Percentiles rank a stretch among this genome's conserved stretches.
phyloP scores from a whole-genome alignment of 2,329 filamentous ascomycete genomes.

The Aspergillus sp. region DNA sequence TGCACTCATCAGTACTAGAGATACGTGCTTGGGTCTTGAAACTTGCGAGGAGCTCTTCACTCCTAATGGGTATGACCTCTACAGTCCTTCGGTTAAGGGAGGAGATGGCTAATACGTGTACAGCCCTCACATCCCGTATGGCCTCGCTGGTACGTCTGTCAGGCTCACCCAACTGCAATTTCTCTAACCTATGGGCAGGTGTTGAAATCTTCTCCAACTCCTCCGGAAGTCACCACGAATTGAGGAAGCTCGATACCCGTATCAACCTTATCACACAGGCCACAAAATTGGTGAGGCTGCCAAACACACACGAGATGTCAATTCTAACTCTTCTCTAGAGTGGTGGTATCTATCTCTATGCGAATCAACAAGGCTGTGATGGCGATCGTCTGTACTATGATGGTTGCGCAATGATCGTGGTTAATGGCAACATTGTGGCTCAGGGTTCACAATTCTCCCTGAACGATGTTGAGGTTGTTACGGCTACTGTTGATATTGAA shows the following conservation, averaged over 20 bases:
- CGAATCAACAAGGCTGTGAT: conserved; percentile 63
- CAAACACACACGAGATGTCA: too few species aligned
- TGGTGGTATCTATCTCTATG: conserved; percentile 58
- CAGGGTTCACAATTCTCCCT: conserved; percentile 68
- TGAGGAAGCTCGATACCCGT: conserved; percentile 66
- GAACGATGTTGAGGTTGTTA: conserved; percentile 66
- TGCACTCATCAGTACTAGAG: conserved; percentile 61
- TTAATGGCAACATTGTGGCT: conserved; percentile 64
- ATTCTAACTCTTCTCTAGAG: conserved; percentile 31
- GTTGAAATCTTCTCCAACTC: conserved; percentile 73
- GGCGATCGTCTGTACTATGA: conserved; percentile 66
- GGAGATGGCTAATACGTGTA: conserved; percentile 22
- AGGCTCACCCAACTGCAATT: conserved; percentile 46
- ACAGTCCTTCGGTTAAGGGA: neutral
- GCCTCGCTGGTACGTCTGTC: conserved; percentile 52
- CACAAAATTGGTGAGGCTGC: conserved; percentile 47
- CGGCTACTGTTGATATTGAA: conserved; percentile 69
- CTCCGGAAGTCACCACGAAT: conserved; percentile 67
- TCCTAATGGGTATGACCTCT: conserved; percentile 43
- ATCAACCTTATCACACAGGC: conserved; percentile 67
- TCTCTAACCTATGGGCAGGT: conserved; percentile 48
- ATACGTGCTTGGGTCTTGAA: conserved; percentile 65
- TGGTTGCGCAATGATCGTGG: conserved; percentile 64
- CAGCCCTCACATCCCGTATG: conserved; percentile 60
- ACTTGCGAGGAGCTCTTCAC: conserved; percentile 72